Base-by-base conservation (phyloP, 2,329 filamentous ascomycete genomes). In the Xylaria sp. region DNA sequence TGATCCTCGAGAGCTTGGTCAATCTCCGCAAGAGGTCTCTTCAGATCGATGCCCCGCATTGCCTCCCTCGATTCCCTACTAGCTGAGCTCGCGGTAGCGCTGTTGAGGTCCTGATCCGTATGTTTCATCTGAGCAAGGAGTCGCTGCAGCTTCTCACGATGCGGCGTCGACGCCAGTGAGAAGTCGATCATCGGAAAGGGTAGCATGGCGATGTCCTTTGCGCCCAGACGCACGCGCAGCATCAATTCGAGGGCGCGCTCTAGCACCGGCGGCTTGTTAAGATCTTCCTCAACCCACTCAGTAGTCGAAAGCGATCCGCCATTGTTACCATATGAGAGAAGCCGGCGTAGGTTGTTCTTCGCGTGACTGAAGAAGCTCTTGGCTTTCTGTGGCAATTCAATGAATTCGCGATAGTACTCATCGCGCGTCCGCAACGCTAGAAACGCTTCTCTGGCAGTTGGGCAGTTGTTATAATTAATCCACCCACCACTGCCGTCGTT, bases 221-320 rank as follows among this genome's bases (percentile, higher is more conserved):
- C 59, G 2, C 75, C 75, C 0, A 76, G 70, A 1, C 72, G 67
- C 3, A 77, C 70, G 3, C 76, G 74, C 1, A 78, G 67, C 66
- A 73, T 73, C 13, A 78, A 68, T 48, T 78, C 77, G 28, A 78
- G 70, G 0, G 75, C 76, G 13, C 76, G 68, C 57, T 78, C 76
- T 0, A 78, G 68, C 0, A 78, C 72, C 10, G 76, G 71, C 12
- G 72, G 50, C 0, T 74, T n/a, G n/a, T n/a, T 46, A 8, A 78
- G 72, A 51, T 76, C 74, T 8, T 62, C 13, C 2, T 65, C 64
- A 0, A 25, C 57, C 76, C 74, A 77, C 2, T 54, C 34, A 0
- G 28, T 32, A 1, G 41, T 63, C 7, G 41, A 58, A 1, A 66
- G 23, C 7, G 20, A 46, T 0, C 59, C 51, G 1, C 67, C 20